These are phyloP conservation scores for Tulasnella calospora DNA, from an alignment of 768 basidiomycete genomes.

Conservation along the genomic window DNA sequence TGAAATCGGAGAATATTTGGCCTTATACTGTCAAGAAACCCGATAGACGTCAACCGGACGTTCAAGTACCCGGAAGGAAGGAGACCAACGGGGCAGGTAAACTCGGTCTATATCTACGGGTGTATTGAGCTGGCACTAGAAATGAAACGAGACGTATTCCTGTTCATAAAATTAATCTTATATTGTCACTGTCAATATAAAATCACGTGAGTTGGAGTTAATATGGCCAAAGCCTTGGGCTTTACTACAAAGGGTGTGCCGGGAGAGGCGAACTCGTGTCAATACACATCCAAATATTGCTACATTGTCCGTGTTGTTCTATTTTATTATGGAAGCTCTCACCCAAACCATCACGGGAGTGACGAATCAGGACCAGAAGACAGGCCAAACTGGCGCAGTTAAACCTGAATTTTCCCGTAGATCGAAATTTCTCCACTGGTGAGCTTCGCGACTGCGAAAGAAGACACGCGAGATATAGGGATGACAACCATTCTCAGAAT, in stretches of 20 bases:
- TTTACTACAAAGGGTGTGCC: too few species aligned
- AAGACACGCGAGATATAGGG: not conserved
- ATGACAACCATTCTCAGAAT: too few species aligned
- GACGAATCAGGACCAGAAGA: not conserved
- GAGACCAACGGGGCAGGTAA: not conserved
- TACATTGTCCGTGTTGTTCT: not conserved
- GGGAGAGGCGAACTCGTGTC: not conserved
- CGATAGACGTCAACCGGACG: not conserved
- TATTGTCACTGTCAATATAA: too few species aligned
- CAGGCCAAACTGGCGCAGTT: not conserved
- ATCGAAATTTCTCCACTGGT: not conserved
- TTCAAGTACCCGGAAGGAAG: not conserved
- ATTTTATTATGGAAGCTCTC: not conserved
- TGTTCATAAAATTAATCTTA: too few species aligned
- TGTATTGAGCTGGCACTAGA: not conserved
- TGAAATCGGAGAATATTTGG: not conserved
- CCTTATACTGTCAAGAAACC: not conserved
- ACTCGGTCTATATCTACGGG: not conserved
- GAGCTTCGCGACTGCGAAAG: not conserved
- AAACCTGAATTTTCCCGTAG: not conserved
- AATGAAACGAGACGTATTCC: not conserved
- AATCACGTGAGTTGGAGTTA: too few species aligned
- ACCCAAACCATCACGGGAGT: not conserved
- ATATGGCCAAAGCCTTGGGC: too few species aligned
- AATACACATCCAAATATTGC: not conserved